Percentiles rank a stretch among this genome's conserved stretches.
Evolutionary conservation across 2,329 filamentous ascomycete genomes (phyloP).

Genomic region (Byssochlamys sp.): DNA sequence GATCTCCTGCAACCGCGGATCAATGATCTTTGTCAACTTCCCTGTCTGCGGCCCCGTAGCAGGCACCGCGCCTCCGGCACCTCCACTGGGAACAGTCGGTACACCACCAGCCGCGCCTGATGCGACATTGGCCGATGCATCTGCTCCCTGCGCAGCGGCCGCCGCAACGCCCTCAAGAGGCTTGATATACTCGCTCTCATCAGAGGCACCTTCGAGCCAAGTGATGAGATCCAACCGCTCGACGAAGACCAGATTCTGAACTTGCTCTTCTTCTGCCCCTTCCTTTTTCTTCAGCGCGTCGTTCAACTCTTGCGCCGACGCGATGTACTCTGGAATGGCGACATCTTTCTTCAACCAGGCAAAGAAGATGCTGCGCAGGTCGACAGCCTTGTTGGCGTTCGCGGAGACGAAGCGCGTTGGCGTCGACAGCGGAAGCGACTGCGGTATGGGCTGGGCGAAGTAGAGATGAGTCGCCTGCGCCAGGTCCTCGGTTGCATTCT

Average conservation of each 20-base stretch:
- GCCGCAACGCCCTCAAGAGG: slow-evolving; percentile 57
- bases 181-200: slow-evolving; percentile 88
- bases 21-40: slow-evolving; percentile 58
- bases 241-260: slow-evolving; percentile 83
- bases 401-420: slow-evolving; percentile 82
- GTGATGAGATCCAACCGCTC: slow-evolving; percentile 85
- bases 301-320: slow-evolving; percentile 69
- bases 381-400: slow-evolving; percentile 56
- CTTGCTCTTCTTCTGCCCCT: slow-evolving; percentile 43
- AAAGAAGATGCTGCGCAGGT: slow-evolving; percentile 90
- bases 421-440: slow-evolving; percentile 58
- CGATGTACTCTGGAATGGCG: slow-evolving; percentile 82
- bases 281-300: slow-evolving; percentile 51
- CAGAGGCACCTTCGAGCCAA: slow-evolving; percentile 81
- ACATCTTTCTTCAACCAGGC: slow-evolving; percentile 90
- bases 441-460: slow-evolving; percentile 54
- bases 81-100: slow-evolving; percentile 24
- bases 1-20: slow-evolving; percentile 75
- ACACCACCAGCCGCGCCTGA: slow-evolving; percentile 40
- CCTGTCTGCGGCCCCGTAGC: slow-evolving; percentile 19
- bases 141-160: slow-evolving; percentile 32
- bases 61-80: slow-evolving; percentile 24
- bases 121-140: slow-evolving; percentile 41
- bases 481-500: slow-evolving; percentile 54
- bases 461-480: slow-evolving; percentile 69